Conservation (phyloP, 768 basidiomycete genomes). For the Tricholoma furcatifolium region DNA sequence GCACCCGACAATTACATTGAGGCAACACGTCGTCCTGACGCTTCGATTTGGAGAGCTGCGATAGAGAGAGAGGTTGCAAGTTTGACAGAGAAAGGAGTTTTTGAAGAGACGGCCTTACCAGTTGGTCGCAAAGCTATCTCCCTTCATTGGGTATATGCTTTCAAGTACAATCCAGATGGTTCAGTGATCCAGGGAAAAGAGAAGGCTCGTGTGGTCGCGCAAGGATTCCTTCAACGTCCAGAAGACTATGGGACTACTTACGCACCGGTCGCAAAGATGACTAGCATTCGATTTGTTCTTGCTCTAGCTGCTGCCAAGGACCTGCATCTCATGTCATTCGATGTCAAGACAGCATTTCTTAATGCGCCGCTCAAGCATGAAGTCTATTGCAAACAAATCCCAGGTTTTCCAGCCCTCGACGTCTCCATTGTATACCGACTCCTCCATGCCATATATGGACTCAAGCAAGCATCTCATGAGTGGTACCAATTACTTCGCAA, state of each 20-base stretch:
- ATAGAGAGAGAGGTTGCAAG: too few relatives aligned
- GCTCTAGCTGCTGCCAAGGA: too few relatives aligned
- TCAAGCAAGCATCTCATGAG: slow-evolving; percentile 1
- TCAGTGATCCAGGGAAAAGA: too few relatives aligned
- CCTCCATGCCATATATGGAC: slow-evolving; percentile 3
- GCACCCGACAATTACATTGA: slow-evolving; percentile 18
- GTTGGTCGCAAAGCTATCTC: slow-evolving; percentile 26
- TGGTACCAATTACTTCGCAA: slow-evolving; percentile 1
- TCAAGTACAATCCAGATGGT: too few relatives aligned
- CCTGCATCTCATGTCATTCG: slow-evolving; percentile 22
- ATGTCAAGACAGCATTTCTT: slow-evolving; percentile 28
- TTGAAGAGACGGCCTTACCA: slow-evolving; percentile 23
- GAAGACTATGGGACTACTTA: too few relatives aligned
- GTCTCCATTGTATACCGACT: slow-evolving; percentile 14
- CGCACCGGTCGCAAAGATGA: too few relatives aligned
- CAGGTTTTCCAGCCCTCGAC: slow-evolving; percentile 17
- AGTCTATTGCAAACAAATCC: slow-evolving; percentile 19
- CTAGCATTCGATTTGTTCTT: too few relatives aligned
- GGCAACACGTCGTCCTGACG: slow-evolving; percentile 18
- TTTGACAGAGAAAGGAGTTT: slow-evolving; percentile 23
- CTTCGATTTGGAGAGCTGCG: slow-evolving; percentile 20
- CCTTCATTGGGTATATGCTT: slow-evolving; percentile 31
- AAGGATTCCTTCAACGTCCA: slow-evolving; percentile 23
- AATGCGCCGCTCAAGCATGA: slow-evolving; percentile 19
- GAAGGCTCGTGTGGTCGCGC: slow-evolving; percentile 27